Percentiles rank a stretch among this genome's conserved stretches.
These are phyloP conservation scores for Chaetomium strumarium DNA, from an alignment of 2,329 filamentous ascomycete genomes.

Conservation along the genomic window DNA sequence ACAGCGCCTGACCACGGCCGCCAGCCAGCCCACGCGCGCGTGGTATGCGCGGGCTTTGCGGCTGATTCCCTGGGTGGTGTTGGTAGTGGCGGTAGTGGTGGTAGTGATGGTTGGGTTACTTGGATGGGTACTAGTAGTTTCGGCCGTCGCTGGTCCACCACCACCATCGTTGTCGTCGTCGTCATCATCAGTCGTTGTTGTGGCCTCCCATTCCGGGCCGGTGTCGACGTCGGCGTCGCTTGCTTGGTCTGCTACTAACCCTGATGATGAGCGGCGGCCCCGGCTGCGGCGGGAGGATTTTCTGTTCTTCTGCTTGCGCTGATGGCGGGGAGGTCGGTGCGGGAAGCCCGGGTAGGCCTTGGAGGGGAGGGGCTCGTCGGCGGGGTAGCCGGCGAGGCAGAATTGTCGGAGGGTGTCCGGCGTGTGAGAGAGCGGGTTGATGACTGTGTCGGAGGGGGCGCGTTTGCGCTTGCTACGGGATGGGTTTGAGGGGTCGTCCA, in stretches of 20 bases:
- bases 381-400: conserved; percentile 45
- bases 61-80: not conserved
- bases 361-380: conserved; percentile 40
- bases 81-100: not conserved
- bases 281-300: too few species aligned
- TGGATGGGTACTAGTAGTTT: too few species aligned
- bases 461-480: conserved; percentile 32
- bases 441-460: conserved; percentile 29
- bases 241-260: conserved; percentile 5
- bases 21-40: conserved; percentile 60
- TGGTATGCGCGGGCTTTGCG: conserved; percentile 23
- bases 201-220: conserved; percentile 19
- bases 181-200: not conserved
- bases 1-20: conserved; percentile 64
- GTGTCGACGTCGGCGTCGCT: conserved; percentile 12
- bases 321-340: conserved; percentile 33
- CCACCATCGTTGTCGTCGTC: not conserved
- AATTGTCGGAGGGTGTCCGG: conserved; percentile 49
- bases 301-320: not conserved
- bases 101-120: not conserved
- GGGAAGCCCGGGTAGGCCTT: conserved; percentile 42
- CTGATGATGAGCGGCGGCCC: not conserved
- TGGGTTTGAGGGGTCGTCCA: conserved; percentile 1
- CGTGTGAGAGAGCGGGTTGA: conserved; percentile 52
- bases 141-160: not conserved